Base-by-base conservation (phyloP, 768 basidiomycete species). In the Leucocoprinus leucothites region DNA sequence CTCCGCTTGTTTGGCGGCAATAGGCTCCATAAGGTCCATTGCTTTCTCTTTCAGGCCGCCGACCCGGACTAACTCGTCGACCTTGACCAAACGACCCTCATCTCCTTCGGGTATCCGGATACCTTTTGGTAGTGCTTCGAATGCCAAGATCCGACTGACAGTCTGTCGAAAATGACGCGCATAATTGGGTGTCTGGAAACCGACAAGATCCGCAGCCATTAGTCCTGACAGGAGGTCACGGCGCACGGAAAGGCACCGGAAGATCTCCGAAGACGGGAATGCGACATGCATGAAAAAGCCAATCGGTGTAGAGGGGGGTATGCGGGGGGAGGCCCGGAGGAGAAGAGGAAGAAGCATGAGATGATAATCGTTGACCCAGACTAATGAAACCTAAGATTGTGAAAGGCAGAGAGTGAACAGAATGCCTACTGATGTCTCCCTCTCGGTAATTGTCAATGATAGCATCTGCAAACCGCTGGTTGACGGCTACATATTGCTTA, bases 261-360 rank as follows among this genome's bases (percentile, higher is more conserved):
- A 97, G 61, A 97, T 95, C 70, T 98, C 96, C 24, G 91, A 93
- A 40, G 86, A 89, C 2, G 95, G 96, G 74, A 97, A 98, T 2
- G 96, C 91, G 53, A 95, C 94, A 67, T 98, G 96, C 71, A 97
- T 82, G 80, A 98, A 98, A 82, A 98, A 97, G 1, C 89, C 92
- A 61, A 93, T 89, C 34, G 85, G 82, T 0, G 85, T 82, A 18
- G 77, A 75, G 1, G 72, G 65, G 2, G 67, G 85, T 67, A 69
- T 92, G 66, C 64, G 78, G 52, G 68, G 76, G 21, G 71, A 78
- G 59, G 84, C 78, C 48, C 95, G 86, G 25, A 98, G 81, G 71
- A 98, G 85, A 41, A 81, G 78, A 1, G 96, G 96, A 8, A 97
- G 82, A 47, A 98, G 86, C 77, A 97, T 88, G 46, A 98, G 85